Percentiles rank a stretch among this genome's conserved stretches.
These are phyloP conservation scores for Exophiala aquamarina DNA, from an alignment of 2,329 filamentous ascomycete species.

Conservation along the genomic window DNA sequence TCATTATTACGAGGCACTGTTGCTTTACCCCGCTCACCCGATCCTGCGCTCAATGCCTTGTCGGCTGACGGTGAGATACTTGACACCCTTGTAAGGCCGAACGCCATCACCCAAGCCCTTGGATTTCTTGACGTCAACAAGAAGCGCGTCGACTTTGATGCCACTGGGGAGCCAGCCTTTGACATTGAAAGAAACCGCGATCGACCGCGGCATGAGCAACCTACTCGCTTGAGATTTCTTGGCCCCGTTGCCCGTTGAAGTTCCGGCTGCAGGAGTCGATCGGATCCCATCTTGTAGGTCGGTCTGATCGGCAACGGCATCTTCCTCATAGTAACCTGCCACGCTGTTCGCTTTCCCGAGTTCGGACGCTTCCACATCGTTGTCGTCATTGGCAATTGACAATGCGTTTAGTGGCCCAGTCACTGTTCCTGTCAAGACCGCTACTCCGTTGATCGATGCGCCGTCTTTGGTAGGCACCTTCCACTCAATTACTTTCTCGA, in stretches of 20 bases:
- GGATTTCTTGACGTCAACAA: constrained; percentile 73
- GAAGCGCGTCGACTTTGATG: constrained; percentile 61
- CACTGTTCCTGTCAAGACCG: constrained; percentile 77
- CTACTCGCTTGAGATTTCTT: constrained; percentile 55
- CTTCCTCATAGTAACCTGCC: constrained; percentile 47
- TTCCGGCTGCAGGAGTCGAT: constrained; percentile 29
- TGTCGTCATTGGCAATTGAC: constrained; percentile 27
- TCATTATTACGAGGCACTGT: too few relatives aligned
- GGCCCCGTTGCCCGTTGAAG: constrained; percentile 11
- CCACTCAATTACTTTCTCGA: constrained; percentile 77
- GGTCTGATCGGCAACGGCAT: constrained; percentile 35
- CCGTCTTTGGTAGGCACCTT: constrained; percentile 76
- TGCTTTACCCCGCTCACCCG: background rate
- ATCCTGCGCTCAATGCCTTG: constrained; percentile 51
- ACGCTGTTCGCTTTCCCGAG: constrained; percentile 36
- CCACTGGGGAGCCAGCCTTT: constrained; percentile 66
- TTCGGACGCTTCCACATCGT: constrained; percentile 32
- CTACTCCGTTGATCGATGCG: constrained; percentile 63
- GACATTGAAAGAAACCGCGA: constrained; percentile 64
- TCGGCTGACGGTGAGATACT: constrained; percentile 78
- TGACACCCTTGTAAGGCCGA: constrained; percentile 96
- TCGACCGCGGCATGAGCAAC: constrained; percentile 76
- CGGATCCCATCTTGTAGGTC: constrained; percentile 23
- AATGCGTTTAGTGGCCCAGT: constrained; percentile 59
- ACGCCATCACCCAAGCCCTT: constrained; percentile 81